Evolutionary conservation across 2,329 filamentous ascomycete genomes (phyloP).

Genomic region (Phialemoniopsis sp.): DNA sequence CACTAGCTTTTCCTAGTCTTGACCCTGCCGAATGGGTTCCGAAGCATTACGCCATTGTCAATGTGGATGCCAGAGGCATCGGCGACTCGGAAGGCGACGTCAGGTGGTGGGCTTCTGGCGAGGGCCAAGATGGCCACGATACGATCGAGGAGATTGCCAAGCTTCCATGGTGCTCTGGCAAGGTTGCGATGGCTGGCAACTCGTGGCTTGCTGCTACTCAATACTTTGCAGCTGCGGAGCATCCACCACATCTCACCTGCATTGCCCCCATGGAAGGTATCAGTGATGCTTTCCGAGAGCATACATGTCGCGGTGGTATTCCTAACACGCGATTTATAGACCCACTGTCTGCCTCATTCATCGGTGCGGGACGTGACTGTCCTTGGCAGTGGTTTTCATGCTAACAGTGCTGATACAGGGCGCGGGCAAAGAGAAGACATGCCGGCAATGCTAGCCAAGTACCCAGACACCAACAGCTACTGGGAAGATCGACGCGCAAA

Average conservation of each 20-base stretch:
- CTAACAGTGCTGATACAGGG: too few relatives aligned
- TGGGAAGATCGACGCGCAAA: conserved; percentile 12
- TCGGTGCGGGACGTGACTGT: too few relatives aligned
- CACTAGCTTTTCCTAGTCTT: conserved; percentile 9
- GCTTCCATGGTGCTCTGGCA: conserved; percentile 19
- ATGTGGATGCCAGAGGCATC: conserved; percentile 19
- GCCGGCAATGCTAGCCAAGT: too few relatives aligned
- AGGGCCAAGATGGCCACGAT: conserved; percentile 20
- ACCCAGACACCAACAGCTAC: background rate
- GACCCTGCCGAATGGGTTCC: conserved; percentile 22
- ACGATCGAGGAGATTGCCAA: conserved; percentile 13
- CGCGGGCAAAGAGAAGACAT: too few relatives aligned
- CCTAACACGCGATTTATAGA: conserved; percentile 6
- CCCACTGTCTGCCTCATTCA: background rate
- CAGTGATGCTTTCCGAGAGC: conserved; percentile 6
- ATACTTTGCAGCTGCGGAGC: conserved; percentile 7
- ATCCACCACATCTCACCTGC: conserved; percentile 10
- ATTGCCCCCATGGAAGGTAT: conserved; percentile 7
- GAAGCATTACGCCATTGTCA: conserved; percentile 22
- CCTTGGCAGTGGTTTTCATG: too few relatives aligned
- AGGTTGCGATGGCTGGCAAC: conserved; percentile 7
- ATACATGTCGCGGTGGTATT: conserved; percentile 5
- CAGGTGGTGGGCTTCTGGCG: conserved; percentile 15
- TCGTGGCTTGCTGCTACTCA: conserved; percentile 6
- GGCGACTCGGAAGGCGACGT: conserved; percentile 20